Conservation (phyloP, 306 rosid species). For the Inga oerstediana region DNA sequence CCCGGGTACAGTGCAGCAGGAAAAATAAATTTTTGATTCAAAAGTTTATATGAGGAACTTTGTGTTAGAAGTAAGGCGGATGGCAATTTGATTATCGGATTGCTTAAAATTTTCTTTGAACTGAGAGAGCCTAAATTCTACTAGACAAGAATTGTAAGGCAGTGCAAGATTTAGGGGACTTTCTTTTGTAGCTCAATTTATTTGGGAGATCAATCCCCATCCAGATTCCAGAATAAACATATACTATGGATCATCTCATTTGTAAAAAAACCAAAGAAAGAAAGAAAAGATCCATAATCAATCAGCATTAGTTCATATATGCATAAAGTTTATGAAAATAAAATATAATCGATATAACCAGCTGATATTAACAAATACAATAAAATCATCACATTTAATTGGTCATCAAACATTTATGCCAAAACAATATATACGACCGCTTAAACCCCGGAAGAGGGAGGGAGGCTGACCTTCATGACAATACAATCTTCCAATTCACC, state of each 20-base stretch:
- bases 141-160: background rate
- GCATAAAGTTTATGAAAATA: background rate
- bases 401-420: background rate
- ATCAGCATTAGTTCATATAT: background rate
- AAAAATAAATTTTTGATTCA: background rate
- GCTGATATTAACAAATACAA: background rate
- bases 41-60: background rate
- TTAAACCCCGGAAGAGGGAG: background rate
- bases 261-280: background rate
- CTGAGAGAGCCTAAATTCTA: background rate
- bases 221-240: constrained; percentile 1
- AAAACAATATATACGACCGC: background rate
- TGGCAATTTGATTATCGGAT: background rate
- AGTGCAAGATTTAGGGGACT: too few relatives aligned
- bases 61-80: background rate
- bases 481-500: constrained; percentile 81
- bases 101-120: background rate
- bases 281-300: background rate
- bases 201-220: background rate
- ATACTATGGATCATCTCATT: background rate
- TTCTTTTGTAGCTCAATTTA: background rate
- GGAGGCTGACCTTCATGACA: constrained; percentile 70
- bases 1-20: background rate
- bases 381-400: background rate
- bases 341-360: background rate